Evolutionary conservation across 805 yeast species (phyloP).

Genomic region (Yarrowia sp.): DNA sequence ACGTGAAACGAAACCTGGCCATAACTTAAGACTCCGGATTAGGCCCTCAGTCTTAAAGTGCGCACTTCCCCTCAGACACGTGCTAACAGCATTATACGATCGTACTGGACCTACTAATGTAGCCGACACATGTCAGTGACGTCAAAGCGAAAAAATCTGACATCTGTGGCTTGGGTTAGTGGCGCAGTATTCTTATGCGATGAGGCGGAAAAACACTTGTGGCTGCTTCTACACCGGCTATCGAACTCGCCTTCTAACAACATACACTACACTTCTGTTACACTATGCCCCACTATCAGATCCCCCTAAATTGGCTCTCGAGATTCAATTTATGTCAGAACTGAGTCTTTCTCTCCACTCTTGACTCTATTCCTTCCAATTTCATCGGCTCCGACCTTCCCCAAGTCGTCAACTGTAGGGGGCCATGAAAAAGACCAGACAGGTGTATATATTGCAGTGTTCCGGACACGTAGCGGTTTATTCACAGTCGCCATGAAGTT

Average conservation of each 20-base stretch:
- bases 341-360: too few relatives aligned
- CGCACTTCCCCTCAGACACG: too few relatives aligned
- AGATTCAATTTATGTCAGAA: not conserved
- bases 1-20: too few relatives aligned
- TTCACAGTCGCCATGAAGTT: conserved; percentile 17
- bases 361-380: not conserved
- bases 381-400: not conserved
- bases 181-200: too few relatives aligned
- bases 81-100: not conserved
- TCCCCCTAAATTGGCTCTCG: not conserved
- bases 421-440: not conserved
- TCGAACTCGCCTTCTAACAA: not conserved
- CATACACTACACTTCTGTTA: not conserved
- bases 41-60: too few relatives aligned
- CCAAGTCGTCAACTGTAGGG: not conserved
- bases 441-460: not conserved
- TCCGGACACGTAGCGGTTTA: not conserved
- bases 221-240: not conserved
- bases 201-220: too few relatives aligned
- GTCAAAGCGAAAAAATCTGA: not conserved
- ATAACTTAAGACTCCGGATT: too few relatives aligned
- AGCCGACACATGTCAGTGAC: not conserved
- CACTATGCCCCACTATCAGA: not conserved
- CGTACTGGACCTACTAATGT: conserved; percentile 1
- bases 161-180: too few relatives aligned